A percentile compares a stretch with the other conserved stretches of the same genome.
phyloP scores from a whole-genome alignment of 2,329 filamentous ascomycete species.

The Colletotrichum salicis region DNA sequence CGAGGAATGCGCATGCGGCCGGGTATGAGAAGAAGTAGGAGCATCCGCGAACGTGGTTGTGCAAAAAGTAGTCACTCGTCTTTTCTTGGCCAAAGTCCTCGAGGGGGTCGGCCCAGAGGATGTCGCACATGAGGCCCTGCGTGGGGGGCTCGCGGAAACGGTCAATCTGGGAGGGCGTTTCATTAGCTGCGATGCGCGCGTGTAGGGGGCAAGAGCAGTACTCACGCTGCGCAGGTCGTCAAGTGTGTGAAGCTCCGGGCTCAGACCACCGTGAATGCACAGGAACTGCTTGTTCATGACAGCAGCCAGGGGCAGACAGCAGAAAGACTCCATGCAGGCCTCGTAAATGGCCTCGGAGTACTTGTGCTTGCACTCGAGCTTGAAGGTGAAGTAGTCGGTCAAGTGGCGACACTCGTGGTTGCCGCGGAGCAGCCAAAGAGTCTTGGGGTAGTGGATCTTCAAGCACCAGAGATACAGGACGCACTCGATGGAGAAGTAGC shows the following conservation, averaged over 20 bases:
- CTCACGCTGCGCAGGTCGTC: constrained; percentile 88
- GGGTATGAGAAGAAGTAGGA: constrained; percentile 99
- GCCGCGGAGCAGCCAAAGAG: constrained; percentile 93
- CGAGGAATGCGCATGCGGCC: constrained; percentile 94
- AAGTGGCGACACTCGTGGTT: constrained; percentile 99
- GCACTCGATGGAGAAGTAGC: constrained; percentile 99
- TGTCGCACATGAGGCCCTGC: constrained; percentile 98
- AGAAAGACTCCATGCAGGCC: constrained; percentile 98
- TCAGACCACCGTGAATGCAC: constrained; percentile 96
- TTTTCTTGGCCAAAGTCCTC: constrained; percentile 99
- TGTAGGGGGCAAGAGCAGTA: neutral
- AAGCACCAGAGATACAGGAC: constrained; percentile 97
- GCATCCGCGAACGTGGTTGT: constrained; percentile 98
- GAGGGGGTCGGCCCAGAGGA: constrained; percentile 97
- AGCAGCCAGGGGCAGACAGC: constrained; percentile 88
- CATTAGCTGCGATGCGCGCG: neutral
- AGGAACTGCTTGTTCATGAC: constrained; percentile 99
- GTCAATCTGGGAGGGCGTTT: constrained; percentile 75
- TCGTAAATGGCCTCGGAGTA: constrained; percentile 97
- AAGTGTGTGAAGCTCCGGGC: constrained; percentile 93
- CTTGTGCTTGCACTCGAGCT: constrained; percentile 99
- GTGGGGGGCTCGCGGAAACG: constrained; percentile 97
- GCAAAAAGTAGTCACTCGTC: constrained; percentile 95
- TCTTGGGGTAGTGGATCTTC: constrained; percentile 99
- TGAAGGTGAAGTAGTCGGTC: constrained; percentile 99